Evolutionary conservation across 2,329 filamentous ascomycete genomes (phyloP), one percentile per base, ranked within the genome.

Genomic region (Penicillium brasilianum): DNA sequence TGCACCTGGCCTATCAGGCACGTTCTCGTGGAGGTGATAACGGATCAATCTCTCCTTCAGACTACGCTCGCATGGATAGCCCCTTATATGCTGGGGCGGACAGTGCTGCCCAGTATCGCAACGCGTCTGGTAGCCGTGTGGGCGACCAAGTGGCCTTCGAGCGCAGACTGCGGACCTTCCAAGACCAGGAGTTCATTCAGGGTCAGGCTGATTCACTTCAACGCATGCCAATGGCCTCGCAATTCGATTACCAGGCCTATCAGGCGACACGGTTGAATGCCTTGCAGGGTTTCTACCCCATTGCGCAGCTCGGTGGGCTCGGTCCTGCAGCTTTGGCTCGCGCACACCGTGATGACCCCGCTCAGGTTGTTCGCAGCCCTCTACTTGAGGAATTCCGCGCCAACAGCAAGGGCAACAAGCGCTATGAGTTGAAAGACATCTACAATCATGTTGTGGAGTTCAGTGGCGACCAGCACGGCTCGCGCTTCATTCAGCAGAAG

Each of bases 381-480:
- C 78, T 93, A 9, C 82, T 97, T 1, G 89, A 93, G 63, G 91
- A 96, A 32, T 97, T 96, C 77, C 87, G 90, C 44, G 83, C 71
- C 6, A 90, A 88, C 71, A 85, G 84, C 66, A 96, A 93, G 75
- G 86, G 85, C 0, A 92, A 84, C 75, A 87, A 86, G 75, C 86
- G 88, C 18, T 96, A 88, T 71, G 93, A 97, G 70, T 82, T 99
- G 10, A 93, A 91, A 84, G 91, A 97, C 65, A 94, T 98, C 46
- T 94, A 91, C 73, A 86, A 86, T 57, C 88, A 96, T 71, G 87
- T 98, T 39, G 93, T 96, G 0, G 94, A 97, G 73, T 98, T 98
- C 76, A 93, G 92, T 69, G 94, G 95, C 16, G 95, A 99, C 72
- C 95, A 98, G 75, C 90, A 96, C 69, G 95, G 93, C 1, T 99